Evolutionary conservation across 140 eudicot species (phyloP).

Genomic region (Ambrosia hybrid): DNA sequence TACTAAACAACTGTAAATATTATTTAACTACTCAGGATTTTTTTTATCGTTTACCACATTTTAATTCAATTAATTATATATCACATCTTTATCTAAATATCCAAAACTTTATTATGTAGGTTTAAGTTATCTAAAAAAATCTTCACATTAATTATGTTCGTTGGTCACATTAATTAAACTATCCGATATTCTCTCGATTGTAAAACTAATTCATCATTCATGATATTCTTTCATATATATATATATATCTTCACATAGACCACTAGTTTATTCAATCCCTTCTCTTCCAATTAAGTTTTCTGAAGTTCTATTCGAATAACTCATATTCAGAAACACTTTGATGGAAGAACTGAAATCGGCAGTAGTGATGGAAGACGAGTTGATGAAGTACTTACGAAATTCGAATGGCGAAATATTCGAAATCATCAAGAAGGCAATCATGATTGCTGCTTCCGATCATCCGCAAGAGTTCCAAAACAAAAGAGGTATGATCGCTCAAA

Average conservation of each 20-base stretch:
- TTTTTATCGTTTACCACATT: no score
- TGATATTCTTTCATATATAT: neutral
- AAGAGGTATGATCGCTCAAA: slow-evolving; percentile 7
- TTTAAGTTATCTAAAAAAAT: no score
- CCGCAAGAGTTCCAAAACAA: slow-evolving; percentile 12
- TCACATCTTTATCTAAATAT: no score
- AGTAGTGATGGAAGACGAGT: neutral
- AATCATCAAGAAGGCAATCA: slow-evolving; percentile 19
- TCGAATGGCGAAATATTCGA: neutral
- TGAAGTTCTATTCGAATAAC: neutral
- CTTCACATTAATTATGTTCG: no score
- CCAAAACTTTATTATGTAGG: no score
- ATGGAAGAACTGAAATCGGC: neutral
- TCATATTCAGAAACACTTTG: no score
- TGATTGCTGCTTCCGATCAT: slow-evolving; percentile 19
- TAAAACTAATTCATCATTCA: neutral
- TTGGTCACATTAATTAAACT: no score
- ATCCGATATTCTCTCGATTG: neutral
- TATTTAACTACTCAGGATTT: no score
- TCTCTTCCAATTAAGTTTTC: neutral
- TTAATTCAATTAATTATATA: no score
- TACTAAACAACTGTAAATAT: no score
- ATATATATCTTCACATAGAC: neutral
- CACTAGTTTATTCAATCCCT: neutral
- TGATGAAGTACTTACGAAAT: neutral